Evolutionary conservation across 1,284 basidiomycete species (phyloP).

Genomic region (Coriolopsis trogii): DNA sequence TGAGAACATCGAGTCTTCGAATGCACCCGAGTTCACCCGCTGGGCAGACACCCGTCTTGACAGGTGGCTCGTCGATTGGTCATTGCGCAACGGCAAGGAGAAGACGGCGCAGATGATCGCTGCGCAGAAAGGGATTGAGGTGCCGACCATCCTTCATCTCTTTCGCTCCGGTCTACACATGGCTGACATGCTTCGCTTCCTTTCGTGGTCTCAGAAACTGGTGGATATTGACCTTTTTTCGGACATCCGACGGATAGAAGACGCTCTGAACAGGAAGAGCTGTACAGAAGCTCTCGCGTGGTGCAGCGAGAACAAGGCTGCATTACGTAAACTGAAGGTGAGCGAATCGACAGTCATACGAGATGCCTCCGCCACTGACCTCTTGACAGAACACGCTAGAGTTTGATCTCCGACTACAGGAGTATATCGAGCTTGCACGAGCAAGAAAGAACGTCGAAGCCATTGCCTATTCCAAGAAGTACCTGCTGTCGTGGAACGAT

Average conservation of each 20-base stretch:
- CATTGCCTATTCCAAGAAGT: slow-evolving; percentile 83
- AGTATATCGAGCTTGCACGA: slow-evolving; percentile 92
- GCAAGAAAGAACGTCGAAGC: slow-evolving; percentile 72
- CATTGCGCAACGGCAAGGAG: slow-evolving; percentile 75
- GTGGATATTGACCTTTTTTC: slow-evolving; percentile 93
- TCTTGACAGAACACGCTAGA: slow-evolving; percentile 87
- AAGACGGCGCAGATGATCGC: slow-evolving; percentile 72
- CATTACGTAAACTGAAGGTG: slow-evolving; percentile 89
- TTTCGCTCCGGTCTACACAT: not conserved
- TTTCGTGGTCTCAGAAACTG: slow-evolving; percentile 53
- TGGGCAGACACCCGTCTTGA: slow-evolving; percentile 86
- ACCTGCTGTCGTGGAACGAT: slow-evolving; percentile 84
- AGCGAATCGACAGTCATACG: too few species aligned
- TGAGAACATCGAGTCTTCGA: slow-evolving; percentile 55
- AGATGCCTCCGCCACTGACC: too few species aligned
- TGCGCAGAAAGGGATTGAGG: slow-evolving; percentile 72
- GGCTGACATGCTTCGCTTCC: not conserved
- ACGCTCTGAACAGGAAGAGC: slow-evolving; percentile 74
- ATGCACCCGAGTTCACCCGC: slow-evolving; percentile 61
- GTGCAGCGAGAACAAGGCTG: slow-evolving; percentile 96
- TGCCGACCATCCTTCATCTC: too few species aligned
- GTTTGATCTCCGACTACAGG: slow-evolving; percentile 94
- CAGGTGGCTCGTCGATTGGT: slow-evolving; percentile 93
- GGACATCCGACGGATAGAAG: slow-evolving; percentile 86
- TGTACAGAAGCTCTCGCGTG: slow-evolving; percentile 90